These are phyloP conservation scores for Sphagnurus paluster DNA, from an alignment of 1,284 basidiomycete genomes.

Conservation along the genomic window DNA sequence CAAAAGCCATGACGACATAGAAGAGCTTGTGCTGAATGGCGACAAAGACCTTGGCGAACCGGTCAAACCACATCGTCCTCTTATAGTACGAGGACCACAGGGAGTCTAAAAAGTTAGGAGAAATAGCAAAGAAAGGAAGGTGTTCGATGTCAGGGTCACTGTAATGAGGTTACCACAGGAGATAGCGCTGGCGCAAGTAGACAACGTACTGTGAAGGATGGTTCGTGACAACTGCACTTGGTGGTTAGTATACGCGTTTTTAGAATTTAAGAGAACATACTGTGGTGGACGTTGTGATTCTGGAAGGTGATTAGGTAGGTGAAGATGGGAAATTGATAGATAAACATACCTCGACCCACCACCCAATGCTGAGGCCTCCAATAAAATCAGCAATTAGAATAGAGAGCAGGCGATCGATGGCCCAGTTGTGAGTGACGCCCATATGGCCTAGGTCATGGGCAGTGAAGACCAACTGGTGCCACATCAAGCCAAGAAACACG, in stretches of 20 bases:
- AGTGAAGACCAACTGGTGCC: slow-evolving; percentile 94
- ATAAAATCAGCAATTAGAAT: slow-evolving; percentile 86
- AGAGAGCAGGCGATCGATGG: slow-evolving; percentile 77
- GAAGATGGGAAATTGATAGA: neutral
- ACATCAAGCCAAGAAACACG: slow-evolving; percentile 82
- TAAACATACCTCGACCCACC: slow-evolving; percentile 93
- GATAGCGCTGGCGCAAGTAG: neutral
- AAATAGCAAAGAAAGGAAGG: slow-evolving; percentile 95
- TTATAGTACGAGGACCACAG: slow-evolving; percentile 97
- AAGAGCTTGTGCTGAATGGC: slow-evolving; percentile 90
- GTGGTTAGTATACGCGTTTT: slow-evolving; percentile 15
- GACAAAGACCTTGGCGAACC: slow-evolving; percentile 67
- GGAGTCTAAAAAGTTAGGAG: slow-evolving; percentile 80
- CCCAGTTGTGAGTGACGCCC: slow-evolving; percentile 90
- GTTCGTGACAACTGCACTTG: slow-evolving; percentile 83
- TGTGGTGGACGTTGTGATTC: slow-evolving; percentile 98
- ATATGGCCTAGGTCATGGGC: slow-evolving; percentile 96
- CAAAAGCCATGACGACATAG: slow-evolving; percentile 90
- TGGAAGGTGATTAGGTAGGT: slow-evolving; percentile 29
- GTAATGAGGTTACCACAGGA: slow-evolving; percentile 21
- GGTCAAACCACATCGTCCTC: slow-evolving; percentile 81
- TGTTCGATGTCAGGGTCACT: slow-evolving; percentile 97
- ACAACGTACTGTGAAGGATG: slow-evolving; percentile 86
- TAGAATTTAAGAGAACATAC: slow-evolving; percentile 42
- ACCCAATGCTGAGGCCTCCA: slow-evolving; percentile 92